phyloP scores from a whole-genome alignment of 257 asterid species.

The Solanum neorickii region DNA sequence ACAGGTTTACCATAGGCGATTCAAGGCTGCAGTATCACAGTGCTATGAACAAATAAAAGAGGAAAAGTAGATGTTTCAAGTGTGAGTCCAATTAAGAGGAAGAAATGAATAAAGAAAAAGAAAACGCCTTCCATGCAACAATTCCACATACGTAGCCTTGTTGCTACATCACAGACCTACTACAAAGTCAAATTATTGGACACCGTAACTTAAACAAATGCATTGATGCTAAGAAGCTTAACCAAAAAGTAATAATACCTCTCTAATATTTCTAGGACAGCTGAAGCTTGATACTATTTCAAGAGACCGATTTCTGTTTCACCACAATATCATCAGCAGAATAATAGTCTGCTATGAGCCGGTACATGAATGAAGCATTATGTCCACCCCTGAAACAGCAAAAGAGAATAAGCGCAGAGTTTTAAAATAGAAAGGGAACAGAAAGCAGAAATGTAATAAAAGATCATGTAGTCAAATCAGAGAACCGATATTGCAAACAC shows the following conservation, averaged over 20 bases:
- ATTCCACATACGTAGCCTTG: background rate
- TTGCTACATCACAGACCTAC: background rate
- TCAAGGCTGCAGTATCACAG: background rate
- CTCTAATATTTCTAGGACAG: slow-evolving; percentile 8
- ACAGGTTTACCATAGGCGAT: background rate
- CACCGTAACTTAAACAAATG: background rate
- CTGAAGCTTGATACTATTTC: slow-evolving; percentile 19
- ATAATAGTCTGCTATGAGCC: slow-evolving; percentile 92
- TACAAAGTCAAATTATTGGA: background rate
- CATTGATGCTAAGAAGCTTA: background rate
- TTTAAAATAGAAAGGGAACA: background rate
- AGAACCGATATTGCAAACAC: background rate
- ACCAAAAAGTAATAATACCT: slow-evolving; percentile 7
- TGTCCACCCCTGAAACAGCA: slow-evolving; percentile 73
- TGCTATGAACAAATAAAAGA: background rate
- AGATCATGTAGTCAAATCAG: background rate
- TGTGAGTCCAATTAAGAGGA: background rate
- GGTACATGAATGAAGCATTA: slow-evolving; percentile 87
- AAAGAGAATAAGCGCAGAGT: slow-evolving; percentile 1
- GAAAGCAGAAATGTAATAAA: background rate
- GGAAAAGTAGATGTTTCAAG: background rate
- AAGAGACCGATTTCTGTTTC: slow-evolving; percentile 50
- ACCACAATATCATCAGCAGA: slow-evolving; percentile 81
- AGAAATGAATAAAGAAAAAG: background rate
- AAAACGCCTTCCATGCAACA: background rate